Percentiles rank a stretch among this genome's conserved stretches.
These are phyloP conservation scores for Paramyrothecium roridum DNA, from an alignment of 2,329 filamentous ascomycete species.

Conservation along the genomic window DNA sequence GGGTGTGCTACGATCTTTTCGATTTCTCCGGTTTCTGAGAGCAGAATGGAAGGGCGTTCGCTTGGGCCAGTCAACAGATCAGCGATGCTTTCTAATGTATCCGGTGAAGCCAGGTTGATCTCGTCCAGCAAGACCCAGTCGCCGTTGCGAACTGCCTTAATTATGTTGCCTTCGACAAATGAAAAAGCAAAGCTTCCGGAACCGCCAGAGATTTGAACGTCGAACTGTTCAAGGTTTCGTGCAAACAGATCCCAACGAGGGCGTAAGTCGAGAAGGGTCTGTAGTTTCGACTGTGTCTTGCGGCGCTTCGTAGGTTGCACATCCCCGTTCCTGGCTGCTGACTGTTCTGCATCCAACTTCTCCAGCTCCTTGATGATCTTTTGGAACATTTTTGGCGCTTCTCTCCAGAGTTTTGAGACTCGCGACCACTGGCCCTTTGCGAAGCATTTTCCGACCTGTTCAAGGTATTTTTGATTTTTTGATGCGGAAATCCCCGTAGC, in stretches of 20 bases:
- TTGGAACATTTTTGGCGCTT: slow-evolving; percentile 84
- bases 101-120: slow-evolving; percentile 92
- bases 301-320: slow-evolving; percentile 67
- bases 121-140: slow-evolving; percentile 98
- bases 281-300: slow-evolving; percentile 64
- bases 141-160: slow-evolving; percentile 92
- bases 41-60: slow-evolving; percentile 74
- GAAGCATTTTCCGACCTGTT: slow-evolving; percentile 75
- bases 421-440: slow-evolving; percentile 84
- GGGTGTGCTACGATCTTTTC: slow-evolving; percentile 87
- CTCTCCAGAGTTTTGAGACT: slow-evolving; percentile 80
- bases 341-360: slow-evolving; percentile 37
- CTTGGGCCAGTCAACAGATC: slow-evolving; percentile 77
- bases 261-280: slow-evolving; percentile 54
- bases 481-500: slow-evolving; percentile 80
- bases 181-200: slow-evolving; percentile 84
- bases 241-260: slow-evolving; percentile 80
- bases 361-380: slow-evolving; percentile 59
- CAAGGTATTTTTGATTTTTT: slow-evolving; percentile 84
- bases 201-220: slow-evolving; percentile 71
- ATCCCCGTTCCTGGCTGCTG: slow-evolving; percentile 25
- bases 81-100: slow-evolving; percentile 90
- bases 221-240: slow-evolving; percentile 70
- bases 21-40: slow-evolving; percentile 91
- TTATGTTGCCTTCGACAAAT: slow-evolving; percentile 93